Conservation (phyloP, 148 eudicot species). For the Amaranthus palmeri region DNA sequence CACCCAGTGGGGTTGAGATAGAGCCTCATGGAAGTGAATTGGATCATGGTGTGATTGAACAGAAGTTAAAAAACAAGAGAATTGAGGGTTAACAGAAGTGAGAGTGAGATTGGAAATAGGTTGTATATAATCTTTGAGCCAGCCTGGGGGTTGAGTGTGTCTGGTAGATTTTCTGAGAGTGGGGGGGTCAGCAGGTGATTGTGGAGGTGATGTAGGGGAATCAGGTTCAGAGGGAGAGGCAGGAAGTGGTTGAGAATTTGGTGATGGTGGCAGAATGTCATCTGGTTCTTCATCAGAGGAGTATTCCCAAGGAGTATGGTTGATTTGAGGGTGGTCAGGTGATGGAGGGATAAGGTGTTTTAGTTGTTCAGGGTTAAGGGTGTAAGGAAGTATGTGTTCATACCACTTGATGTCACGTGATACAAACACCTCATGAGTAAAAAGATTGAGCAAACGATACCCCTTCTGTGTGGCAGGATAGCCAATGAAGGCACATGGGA, state of each 20-base stretch:
- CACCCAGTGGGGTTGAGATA: not conserved
- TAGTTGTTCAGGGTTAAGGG: not conserved
- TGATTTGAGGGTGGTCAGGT: not conserved
- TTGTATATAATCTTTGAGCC: too few species aligned
- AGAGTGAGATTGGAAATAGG: too few species aligned
- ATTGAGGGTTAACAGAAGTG: not conserved
- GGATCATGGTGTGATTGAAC: not conserved
- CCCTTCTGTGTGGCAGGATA: constrained; percentile 1
- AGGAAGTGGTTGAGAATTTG: too few species aligned
- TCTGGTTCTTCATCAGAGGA: too few species aligned
- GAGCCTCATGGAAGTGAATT: not conserved
- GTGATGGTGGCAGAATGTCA: too few species aligned
- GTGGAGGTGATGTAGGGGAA: too few species aligned
- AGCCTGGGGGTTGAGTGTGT: too few species aligned
- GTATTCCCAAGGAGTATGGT: not conserved
- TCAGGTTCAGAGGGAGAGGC: too few species aligned
- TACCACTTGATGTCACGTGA: not conserved
- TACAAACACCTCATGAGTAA: not conserved
- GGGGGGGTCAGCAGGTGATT: too few species aligned
- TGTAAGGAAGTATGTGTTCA: not conserved
- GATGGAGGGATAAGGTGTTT: not conserved
- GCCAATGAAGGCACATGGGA: not conserved
- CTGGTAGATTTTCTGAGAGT: too few species aligned
- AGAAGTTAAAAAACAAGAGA: not conserved
- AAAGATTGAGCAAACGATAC: not conserved